Base-by-base conservation (phyloP, 164 flowering plant genomes). In the Protea cynaroides region DNA sequence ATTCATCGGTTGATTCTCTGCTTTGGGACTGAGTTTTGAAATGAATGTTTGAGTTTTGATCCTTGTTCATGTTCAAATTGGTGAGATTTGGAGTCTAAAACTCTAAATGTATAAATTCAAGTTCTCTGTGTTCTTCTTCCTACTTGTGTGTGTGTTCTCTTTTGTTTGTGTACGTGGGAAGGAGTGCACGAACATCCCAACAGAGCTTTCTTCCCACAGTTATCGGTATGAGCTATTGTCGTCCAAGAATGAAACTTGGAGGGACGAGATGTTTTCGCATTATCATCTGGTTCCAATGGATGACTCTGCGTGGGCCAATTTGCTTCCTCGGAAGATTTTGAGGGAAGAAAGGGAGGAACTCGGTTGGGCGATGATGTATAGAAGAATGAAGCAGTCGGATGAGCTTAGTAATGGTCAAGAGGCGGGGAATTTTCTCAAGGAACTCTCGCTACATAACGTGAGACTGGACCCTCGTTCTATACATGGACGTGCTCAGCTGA, bases 361-460 rank as follows among this genome's bases (percentile, higher is more conserved):
- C 22, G 57, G 59, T 53, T 94, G 97, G 98, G 58, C 63, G 1
- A 71, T 81, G 80, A 65, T 83, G 80, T 93, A 88, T 61, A 67
- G 79, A 58, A 74, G 74, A 12, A 75, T 90, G 54, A 90, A 87
- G 81, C 67, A 78, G 55, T 40, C 67, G 0, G 79, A 25, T 29
- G 64, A 67, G 25, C 7, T 24, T 15, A 11, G 69, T 4, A 51
- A 36, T 12, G 8, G n/a, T 19, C 17, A 19, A 12, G 49, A 25
- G 47, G 60, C 62, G 0, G 80, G 78, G 1, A 76, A 65, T 58
- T 78, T 87, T 40, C 82, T 94, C 3, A 84, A 75, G 54, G 93
- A 94, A 67, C 75, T 94, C 8, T 78, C 95, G 0, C 71, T 89
- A 34, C 85, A 87, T 55, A 82, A 93, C 71, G 98, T 93, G 69